Conservation (phyloP, 2,329 filamentous ascomycete genomes). For the Diplodia seriata region DNA sequence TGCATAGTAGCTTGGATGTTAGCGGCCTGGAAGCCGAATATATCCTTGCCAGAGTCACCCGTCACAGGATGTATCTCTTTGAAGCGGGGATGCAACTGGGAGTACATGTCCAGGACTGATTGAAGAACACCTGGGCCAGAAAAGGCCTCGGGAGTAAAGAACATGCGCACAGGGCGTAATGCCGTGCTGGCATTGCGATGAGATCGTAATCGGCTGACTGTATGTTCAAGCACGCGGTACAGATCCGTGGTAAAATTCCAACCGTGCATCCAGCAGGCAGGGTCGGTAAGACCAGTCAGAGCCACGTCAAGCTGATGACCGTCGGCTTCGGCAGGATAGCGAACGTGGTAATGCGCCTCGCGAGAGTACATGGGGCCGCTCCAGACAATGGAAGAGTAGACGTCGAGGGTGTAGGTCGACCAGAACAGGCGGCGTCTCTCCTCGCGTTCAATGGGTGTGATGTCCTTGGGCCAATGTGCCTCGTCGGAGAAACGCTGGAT, state of each 20-base stretch:
- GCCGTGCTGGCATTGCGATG: slow-evolving; percentile 23
- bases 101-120: slow-evolving; percentile 41
- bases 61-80: slow-evolving; percentile 40
- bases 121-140: slow-evolving; percentile 40
- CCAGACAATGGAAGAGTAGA: slow-evolving; percentile 63
- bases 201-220: slow-evolving; percentile 43
- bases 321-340: slow-evolving; percentile 57
- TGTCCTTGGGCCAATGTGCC: slow-evolving; percentile 57
- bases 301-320: slow-evolving; percentile 53
- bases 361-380: slow-evolving; percentile 55
- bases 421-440: slow-evolving; percentile 60
- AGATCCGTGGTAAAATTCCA: slow-evolving; percentile 66
- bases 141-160: slow-evolving; percentile 35
- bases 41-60: slow-evolving; percentile 47
- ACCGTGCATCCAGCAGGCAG: slow-evolving; percentile 58
- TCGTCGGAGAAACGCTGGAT: slow-evolving; percentile 63
- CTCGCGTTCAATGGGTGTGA: slow-evolving; percentile 56
- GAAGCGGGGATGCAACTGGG: slow-evolving; percentile 42
- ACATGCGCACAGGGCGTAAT: slow-evolving; percentile 30
- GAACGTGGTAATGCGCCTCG: slow-evolving; percentile 56
- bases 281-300: slow-evolving; percentile 34
- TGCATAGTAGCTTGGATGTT: slow-evolving; percentile 59
- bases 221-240: slow-evolving; percentile 63
- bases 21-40: slow-evolving; percentile 58
- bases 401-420: slow-evolving; percentile 65